Evolutionary conservation across 768 basidiomycete genomes (phyloP).

Genomic region (Gyrodon lividus): DNA sequence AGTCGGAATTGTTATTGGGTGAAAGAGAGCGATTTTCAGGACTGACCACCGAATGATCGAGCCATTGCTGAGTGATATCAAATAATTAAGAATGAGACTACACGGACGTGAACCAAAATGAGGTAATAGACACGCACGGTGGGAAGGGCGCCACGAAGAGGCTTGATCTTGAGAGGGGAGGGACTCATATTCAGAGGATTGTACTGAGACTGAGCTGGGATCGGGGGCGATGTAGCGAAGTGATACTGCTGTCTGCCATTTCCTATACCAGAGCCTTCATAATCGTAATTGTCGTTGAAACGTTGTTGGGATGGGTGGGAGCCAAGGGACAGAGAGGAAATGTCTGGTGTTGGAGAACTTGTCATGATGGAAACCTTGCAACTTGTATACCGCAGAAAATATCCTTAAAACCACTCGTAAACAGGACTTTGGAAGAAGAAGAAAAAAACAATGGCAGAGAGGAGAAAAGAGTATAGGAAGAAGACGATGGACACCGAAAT

Average conservation of each 20-base stretch:
- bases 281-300: constrained; percentile 85
- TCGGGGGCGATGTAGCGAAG: constrained; percentile 62
- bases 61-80: constrained; percentile 68
- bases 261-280: constrained; percentile 57
- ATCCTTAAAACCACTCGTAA: constrained; percentile 31
- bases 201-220: constrained; percentile 50
- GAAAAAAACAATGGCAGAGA: constrained; percentile 28
- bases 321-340: constrained; percentile 73
- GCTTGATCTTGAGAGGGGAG: constrained; percentile 76
- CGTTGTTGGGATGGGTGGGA: constrained; percentile 65
- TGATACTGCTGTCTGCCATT: constrained; percentile 62
- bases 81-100: constrained; percentile 24
- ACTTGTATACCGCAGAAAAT: constrained; percentile 12
- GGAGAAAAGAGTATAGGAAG: constrained; percentile 23
- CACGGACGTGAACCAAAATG: constrained; percentile 20
- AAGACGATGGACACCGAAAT: constrained; percentile 13
- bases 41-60: constrained; percentile 52
- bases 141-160: constrained; percentile 66
- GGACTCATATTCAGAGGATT: constrained; percentile 56
- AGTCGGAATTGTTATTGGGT: constrained; percentile 84
- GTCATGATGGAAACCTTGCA: constrained; percentile 57
- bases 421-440: constrained; percentile 29
- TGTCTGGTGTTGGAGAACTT: constrained; percentile 72
- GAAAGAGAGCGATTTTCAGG: constrained; percentile 81
- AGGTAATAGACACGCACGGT: constrained; percentile 48